Percentiles rank a stretch among this genome's conserved stretches.
Evolutionary conservation across 1,284 basidiomycete species (phyloP).

Genomic region (Sanghuangporus sanghuang): DNA sequence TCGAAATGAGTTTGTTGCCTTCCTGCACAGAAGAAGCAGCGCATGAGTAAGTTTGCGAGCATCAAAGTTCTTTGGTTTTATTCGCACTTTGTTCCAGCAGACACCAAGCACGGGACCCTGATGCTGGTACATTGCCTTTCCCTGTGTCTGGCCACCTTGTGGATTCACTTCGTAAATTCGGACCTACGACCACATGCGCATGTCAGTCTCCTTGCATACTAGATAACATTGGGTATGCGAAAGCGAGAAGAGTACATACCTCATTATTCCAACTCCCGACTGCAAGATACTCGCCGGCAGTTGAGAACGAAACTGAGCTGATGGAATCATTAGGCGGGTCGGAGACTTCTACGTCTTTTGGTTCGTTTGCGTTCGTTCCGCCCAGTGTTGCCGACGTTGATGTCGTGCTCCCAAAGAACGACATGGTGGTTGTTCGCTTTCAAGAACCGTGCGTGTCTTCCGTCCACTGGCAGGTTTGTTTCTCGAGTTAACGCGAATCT

Average conservation of each 20-base stretch:
- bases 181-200: slow-evolving; percentile 33
- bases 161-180: slow-evolving; percentile 58
- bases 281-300: slow-evolving; percentile 63
- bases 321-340: slow-evolving; percentile 74
- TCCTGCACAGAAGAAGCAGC: slow-evolving; percentile 40
- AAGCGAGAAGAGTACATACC: slow-evolving; percentile 34
- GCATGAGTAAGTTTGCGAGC: neutral
- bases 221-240: neutral
- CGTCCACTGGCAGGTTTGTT: too few relatives aligned
- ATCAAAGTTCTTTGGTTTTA: neutral
- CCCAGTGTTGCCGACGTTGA: slow-evolving; percentile 27
- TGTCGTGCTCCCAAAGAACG: slow-evolving; percentile 31
- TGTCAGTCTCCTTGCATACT: neutral
- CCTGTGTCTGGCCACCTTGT: slow-evolving; percentile 51
- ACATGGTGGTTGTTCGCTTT: slow-evolving; percentile 26
- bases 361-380: slow-evolving; percentile 27
- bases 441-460: neutral
- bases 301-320: slow-evolving; percentile 63
- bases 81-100: slow-evolving; percentile 69
- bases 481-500: neutral
- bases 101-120: slow-evolving; percentile 80
- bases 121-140: slow-evolving; percentile 82
- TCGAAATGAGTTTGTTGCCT: slow-evolving; percentile 77
- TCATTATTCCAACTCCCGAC: slow-evolving; percentile 79
- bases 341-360: slow-evolving; percentile 71